Evolutionary conservation across 441 rosid genomes (phyloP).

Genomic region (Daphne laureola): DNA sequence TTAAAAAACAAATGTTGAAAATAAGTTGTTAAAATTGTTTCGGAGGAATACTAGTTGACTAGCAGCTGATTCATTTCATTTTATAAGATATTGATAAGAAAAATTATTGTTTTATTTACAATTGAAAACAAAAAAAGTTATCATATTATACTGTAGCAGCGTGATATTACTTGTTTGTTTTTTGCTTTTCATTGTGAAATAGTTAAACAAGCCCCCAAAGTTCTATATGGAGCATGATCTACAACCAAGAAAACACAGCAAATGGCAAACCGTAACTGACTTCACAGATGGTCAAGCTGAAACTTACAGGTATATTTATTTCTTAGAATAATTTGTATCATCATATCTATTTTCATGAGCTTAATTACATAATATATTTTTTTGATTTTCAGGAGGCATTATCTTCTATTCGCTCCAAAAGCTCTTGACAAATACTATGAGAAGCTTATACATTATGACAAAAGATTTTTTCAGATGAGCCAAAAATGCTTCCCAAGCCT

Average conservation of each 20-base stretch:
- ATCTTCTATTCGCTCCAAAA: conserved; percentile 29
- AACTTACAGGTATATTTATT: conserved; percentile 24
- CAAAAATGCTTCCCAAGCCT: conserved; percentile 23
- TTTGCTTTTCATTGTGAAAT: not conserved
- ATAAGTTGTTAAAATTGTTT: too few species aligned
- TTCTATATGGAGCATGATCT: conserved; percentile 42
- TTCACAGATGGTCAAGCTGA: conserved; percentile 46
- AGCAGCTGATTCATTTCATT: too few species aligned
- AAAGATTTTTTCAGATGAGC: conserved; percentile 19
- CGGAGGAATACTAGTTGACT: too few species aligned
- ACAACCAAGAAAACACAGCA: conserved; percentile 50
- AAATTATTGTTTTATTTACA: too few species aligned
- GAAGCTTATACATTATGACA: conserved; percentile 33
- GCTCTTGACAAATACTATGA: conserved; percentile 26
- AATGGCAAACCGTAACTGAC: conserved; percentile 35
- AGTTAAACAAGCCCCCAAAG: conserved; percentile 30
- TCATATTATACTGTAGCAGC: too few species aligned
- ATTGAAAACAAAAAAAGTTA: too few species aligned
- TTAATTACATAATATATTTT: not conserved
- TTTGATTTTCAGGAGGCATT: conserved; percentile 29
- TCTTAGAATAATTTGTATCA: not conserved
- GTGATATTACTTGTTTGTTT: too few species aligned
- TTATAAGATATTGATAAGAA: too few species aligned
- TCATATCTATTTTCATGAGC: not conserved
- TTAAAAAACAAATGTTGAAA: too few species aligned